These are phyloP conservation scores for Venturia carpophila DNA, from an alignment of 2,329 filamentous ascomycete species.

Conservation along the genomic window DNA sequence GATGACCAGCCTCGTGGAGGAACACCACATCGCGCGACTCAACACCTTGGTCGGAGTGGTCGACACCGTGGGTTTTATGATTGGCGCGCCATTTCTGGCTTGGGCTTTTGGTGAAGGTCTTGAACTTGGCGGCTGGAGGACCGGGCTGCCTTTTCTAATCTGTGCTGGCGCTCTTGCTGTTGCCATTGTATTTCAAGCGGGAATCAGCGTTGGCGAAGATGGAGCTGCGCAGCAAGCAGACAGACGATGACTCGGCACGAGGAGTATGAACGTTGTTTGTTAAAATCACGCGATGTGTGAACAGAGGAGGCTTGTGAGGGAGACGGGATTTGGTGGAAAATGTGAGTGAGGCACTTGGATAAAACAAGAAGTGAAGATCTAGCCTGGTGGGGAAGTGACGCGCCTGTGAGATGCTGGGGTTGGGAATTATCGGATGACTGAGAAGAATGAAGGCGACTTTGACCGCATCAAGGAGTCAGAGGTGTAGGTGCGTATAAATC, in stretches of 20 bases:
- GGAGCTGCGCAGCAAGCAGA: neutral
- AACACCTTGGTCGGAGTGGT: conserved; percentile 47
- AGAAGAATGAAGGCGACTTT: too few species aligned
- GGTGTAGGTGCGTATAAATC: too few species aligned
- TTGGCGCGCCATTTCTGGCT: conserved; percentile 42
- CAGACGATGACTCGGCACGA: neutral
- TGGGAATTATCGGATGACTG: too few species aligned
- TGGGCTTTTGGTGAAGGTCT: conserved; percentile 37
- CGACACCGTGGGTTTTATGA: conserved; percentile 43
- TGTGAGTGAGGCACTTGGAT: too few species aligned
- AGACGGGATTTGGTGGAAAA: too few species aligned
- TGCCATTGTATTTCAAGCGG: neutral
- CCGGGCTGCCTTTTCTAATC: conserved; percentile 16
- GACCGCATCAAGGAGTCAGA: too few species aligned
- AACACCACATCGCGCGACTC: conserved; percentile 46
- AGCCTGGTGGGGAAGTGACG: too few species aligned
- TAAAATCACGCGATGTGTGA: too few species aligned
- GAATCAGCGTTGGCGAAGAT: neutral
- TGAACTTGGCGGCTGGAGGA: conserved; percentile 12
- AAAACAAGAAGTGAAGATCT: too few species aligned
- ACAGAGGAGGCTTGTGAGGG: neutral
- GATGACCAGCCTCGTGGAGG: conserved; percentile 47
- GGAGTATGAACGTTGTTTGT: neutral
- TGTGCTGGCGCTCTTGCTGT: neutral
- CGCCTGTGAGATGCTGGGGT: too few species aligned